A percentile compares a stretch with the other conserved stretches of the same genome.
phyloP scores from a whole-genome alignment of 805 yeast genomes.

The Candida broadrunensis region DNA sequence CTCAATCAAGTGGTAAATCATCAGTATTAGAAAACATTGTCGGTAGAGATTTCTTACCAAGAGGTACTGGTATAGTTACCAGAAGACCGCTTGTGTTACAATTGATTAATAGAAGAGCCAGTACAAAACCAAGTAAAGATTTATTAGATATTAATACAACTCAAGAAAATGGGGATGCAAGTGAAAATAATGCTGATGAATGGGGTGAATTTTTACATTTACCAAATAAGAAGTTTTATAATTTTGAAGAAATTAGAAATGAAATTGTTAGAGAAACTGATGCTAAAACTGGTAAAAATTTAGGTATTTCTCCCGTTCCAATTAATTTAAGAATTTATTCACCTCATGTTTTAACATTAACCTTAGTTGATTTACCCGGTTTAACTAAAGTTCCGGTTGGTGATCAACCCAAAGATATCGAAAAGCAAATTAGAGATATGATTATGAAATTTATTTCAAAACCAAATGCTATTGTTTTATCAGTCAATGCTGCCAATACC shows the following conservation, averaged over 20 bases:
- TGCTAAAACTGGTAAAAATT: slow-evolving; percentile 72
- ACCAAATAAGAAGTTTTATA: slow-evolving; percentile 83
- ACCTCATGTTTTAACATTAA: slow-evolving; percentile 90
- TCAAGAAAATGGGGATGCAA: slow-evolving; percentile 44
- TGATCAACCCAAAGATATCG: slow-evolving; percentile 97
- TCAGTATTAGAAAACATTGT: slow-evolving; percentile 89
- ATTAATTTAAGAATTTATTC: slow-evolving; percentile 90
- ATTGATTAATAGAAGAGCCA: slow-evolving; percentile 64
- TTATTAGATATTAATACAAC: slow-evolving; percentile 44
- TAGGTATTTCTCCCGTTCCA: slow-evolving; percentile 89
- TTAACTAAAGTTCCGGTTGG: slow-evolving; percentile 98
- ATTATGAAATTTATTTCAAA: slow-evolving; percentile 88
- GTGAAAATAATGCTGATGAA: slow-evolving; percentile 76
- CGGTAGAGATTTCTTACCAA: slow-evolving; percentile 85
- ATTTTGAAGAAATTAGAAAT: slow-evolving; percentile 82
- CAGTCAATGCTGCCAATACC: slow-evolving; percentile 94
- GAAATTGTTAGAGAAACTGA: slow-evolving; percentile 94
- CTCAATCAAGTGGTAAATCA: slow-evolving; percentile 86
- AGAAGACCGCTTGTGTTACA: slow-evolving; percentile 84
- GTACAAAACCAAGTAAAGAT: slow-evolving; percentile 21
- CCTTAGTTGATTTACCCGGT: slow-evolving; percentile 96
- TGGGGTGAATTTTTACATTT: slow-evolving; percentile 98
- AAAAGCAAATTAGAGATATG: slow-evolving; percentile 90
- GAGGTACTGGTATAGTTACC: slow-evolving; percentile 92
- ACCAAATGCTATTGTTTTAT: slow-evolving; percentile 91